A percentile compares a stretch with the other conserved stretches of the same genome.
phyloP scores from a whole-genome alignment of 164 flowering plant genomes.

The Magnolia sinica region DNA sequence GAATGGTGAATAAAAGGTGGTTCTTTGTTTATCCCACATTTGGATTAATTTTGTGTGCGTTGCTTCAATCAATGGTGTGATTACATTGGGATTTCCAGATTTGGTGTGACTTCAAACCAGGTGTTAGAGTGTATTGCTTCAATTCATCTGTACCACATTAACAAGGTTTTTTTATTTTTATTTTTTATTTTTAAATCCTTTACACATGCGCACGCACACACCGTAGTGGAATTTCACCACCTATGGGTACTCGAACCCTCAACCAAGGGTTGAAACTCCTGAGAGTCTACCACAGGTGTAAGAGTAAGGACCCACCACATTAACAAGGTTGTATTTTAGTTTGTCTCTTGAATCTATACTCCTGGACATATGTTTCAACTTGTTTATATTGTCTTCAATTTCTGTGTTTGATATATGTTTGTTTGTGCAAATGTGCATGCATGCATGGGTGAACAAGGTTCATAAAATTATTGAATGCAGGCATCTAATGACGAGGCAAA shows the following conservation, averaged over 20 bases:
- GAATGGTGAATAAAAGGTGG: background rate
- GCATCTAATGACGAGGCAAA: slow-evolving; percentile 78
- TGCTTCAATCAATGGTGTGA: background rate
- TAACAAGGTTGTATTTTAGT: background rate
- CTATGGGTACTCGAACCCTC: too few relatives aligned
- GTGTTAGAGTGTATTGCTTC: background rate
- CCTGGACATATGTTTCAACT: background rate
- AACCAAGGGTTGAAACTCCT: too few relatives aligned
- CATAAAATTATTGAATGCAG: slow-evolving; percentile 37
- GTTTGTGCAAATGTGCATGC: too few relatives aligned
- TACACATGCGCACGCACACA: too few relatives aligned
- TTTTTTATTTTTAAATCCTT: too few relatives aligned
- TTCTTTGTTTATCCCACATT: background rate
- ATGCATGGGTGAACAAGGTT: background rate
- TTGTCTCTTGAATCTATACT: too few relatives aligned
- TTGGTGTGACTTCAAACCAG: background rate
- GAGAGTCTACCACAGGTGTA: too few relatives aligned
- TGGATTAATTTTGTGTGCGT: background rate
- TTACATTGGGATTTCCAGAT: background rate
- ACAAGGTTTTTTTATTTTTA: too few relatives aligned
- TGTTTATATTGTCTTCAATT: background rate
- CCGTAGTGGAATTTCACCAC: too few relatives aligned
- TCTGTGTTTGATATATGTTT: background rate
- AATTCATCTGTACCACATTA: background rate
- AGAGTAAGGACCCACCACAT: too few relatives aligned